Evolutionary conservation across 441 rosid genomes (phyloP).

Genomic region (Manihot esculenta): DNA sequence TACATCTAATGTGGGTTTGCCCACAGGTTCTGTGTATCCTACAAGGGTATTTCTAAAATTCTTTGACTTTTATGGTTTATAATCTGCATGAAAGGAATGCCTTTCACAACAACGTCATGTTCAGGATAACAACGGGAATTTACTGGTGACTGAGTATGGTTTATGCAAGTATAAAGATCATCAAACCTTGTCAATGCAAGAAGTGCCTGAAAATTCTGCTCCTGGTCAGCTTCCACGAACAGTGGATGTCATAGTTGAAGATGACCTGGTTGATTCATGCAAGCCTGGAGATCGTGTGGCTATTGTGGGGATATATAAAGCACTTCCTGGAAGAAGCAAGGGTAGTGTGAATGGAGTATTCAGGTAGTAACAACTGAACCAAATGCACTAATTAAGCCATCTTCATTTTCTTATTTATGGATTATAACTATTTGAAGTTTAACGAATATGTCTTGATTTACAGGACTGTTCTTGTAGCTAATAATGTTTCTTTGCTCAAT

Average conservation of each 20-base stretch:
- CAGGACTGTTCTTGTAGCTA: constrained; percentile 92
- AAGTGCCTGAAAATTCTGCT: constrained; percentile 98
- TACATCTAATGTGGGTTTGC: constrained; percentile 82
- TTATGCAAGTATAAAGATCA: constrained; percentile 94
- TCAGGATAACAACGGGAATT: constrained; percentile 87
- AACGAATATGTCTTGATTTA: constrained; percentile 27
- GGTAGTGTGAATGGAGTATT: constrained; percentile 97
- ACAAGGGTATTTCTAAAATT: constrained; percentile 66
- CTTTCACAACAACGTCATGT: constrained; percentile 21
- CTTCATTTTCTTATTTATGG: not conserved
- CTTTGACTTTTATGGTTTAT: constrained; percentile 8
- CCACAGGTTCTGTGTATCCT: constrained; percentile 98
- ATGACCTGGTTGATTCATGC: constrained; percentile 93
- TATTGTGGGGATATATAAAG: constrained; percentile 87
- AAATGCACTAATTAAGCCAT: not conserved
- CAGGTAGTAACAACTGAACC: constrained; percentile 45
- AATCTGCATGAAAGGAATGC: constrained; percentile 13
- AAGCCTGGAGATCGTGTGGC: constrained; percentile 99
- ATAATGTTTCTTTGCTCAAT: constrained; percentile 82
- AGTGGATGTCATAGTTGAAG: constrained; percentile 93
- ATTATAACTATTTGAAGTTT: constrained; percentile 21
- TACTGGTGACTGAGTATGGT: constrained; percentile 95
- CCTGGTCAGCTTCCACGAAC: constrained; percentile 99
- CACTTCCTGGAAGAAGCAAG: constrained; percentile 91
- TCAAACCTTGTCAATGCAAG: constrained; percentile 96